Percentiles rank a stretch among this genome's conserved stretches.
Conservation (phyloP, 2,329 filamentous ascomycete species). For the Colletotrichum graminicola region DNA sequence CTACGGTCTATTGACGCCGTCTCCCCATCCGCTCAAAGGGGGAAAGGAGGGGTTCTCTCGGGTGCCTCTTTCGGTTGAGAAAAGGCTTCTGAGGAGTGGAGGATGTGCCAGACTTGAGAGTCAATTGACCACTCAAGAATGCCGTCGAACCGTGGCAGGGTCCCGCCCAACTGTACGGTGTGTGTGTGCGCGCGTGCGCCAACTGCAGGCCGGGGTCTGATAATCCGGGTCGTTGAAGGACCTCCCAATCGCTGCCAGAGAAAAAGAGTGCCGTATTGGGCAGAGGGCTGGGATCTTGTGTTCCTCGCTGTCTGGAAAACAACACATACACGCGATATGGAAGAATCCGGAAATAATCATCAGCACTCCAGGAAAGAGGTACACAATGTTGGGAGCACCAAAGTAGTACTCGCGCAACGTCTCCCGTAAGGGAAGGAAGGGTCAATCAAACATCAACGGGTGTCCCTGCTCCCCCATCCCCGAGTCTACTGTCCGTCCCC, state of each 20-base stretch:
- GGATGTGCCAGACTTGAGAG: conserved; percentile 1
- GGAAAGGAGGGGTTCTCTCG: conserved; percentile 10
- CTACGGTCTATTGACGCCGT: neutral
- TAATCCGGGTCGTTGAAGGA: conserved; percentile 7
- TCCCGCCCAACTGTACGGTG: conserved; percentile 38
- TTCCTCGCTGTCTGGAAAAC: too few relatives aligned
- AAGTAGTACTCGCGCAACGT: neutral
- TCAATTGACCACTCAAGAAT: conserved; percentile 28
- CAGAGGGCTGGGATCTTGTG: neutral
- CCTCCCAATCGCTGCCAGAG: neutral
- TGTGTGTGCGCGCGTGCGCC: conserved; percentile 5
- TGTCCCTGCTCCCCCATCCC: conserved; percentile 13
- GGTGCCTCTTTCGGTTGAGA: conserved; percentile 16
- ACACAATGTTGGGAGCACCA: conserved; percentile 4
- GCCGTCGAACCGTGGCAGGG: conserved; percentile 29
- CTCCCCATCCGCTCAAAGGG: conserved; percentile 9
- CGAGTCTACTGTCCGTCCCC: conserved; percentile 17
- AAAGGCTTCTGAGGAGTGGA: conserved; percentile 8
- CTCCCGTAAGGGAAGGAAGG: conserved; percentile 14
- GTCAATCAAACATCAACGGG: conserved; percentile 30
- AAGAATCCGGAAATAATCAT: too few relatives aligned
- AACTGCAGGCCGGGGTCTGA: conserved; percentile 27
- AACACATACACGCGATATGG: too few relatives aligned
- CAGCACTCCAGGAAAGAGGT: neutral
- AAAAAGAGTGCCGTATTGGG: neutral